Evolutionary conservation across 2,329 filamentous ascomycete species (phyloP).

Genomic region (Capronia coronata): DNA sequence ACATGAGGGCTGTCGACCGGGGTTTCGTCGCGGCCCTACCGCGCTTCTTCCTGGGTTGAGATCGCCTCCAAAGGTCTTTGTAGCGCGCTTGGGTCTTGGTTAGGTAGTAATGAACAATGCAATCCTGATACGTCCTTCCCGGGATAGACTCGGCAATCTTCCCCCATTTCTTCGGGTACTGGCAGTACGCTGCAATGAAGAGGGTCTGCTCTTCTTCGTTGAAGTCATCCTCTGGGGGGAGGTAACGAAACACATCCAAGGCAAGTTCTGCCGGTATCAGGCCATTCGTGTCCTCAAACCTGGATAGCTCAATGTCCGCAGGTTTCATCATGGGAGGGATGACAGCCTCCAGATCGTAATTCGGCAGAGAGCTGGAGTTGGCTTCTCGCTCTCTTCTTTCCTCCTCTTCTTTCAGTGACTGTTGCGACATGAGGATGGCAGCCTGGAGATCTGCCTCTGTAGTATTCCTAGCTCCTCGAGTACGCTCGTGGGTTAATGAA

Average conservation of each 20-base stretch:
- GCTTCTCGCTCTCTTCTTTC: conserved; percentile 39
- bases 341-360: conserved; percentile 41
- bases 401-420: conserved; percentile 44
- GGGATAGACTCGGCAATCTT: conserved; percentile 45
- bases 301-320: conserved; percentile 34
- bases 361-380: conserved; percentile 40
- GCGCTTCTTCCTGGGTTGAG: conserved; percentile 38
- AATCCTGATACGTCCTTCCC: conserved; percentile 43
- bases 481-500: conserved; percentile 34
- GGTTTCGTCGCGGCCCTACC: conserved; percentile 35
- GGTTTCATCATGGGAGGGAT: conserved; percentile 45
- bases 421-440: conserved; percentile 43
- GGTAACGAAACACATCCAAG: conserved; percentile 40
- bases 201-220: conserved; percentile 42
- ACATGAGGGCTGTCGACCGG: conserved; percentile 45
- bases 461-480: conserved; percentile 42
- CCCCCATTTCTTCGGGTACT: conserved; percentile 46
- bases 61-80: conserved; percentile 44
- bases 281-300: conserved; percentile 46
- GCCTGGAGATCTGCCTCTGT: conserved; percentile 47
- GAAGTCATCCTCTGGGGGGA: conserved; percentile 44
- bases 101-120: conserved; percentile 47
- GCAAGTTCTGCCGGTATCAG: conserved; percentile 36
- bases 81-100: conserved; percentile 47
- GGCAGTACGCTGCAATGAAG: conserved; percentile 45